phyloP scores from a whole-genome alignment of 805 yeast species.

The Candida xyloterini region DNA sequence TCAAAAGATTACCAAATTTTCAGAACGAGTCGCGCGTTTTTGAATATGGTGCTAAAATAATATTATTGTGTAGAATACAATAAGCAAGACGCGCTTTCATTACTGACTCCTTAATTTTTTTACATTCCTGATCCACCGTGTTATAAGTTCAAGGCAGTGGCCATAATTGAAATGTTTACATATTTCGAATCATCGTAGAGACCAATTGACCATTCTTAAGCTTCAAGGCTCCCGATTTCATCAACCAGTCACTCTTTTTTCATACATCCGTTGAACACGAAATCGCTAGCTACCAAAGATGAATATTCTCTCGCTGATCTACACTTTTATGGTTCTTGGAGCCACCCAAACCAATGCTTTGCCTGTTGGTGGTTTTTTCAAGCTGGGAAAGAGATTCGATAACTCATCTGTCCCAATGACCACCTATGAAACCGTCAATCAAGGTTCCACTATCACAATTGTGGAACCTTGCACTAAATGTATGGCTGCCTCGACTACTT shows the following conservation, averaged over 20 bases:
- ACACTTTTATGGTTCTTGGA: conserved; percentile 12
- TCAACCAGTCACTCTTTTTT: conserved; percentile 29
- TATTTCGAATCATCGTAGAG: not conserved
- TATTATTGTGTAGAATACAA: not conserved
- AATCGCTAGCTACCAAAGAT: conserved; percentile 13
- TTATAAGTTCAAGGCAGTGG: conserved; percentile 6
- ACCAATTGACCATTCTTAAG: not conserved
- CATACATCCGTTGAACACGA: conserved; percentile 21
- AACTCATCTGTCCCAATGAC: conserved; percentile 22
- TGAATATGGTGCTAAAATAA: conserved; percentile 2
- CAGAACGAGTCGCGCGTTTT: conserved; percentile 1
- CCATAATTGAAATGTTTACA: conserved; percentile 2
- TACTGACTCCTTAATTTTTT: conserved; percentile 3
- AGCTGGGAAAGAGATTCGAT: conserved; percentile 26
- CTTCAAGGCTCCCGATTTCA: conserved; percentile 9
- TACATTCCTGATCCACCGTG: conserved; percentile 10
- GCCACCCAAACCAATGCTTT: conserved; percentile 18
- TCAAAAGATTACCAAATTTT: too few species aligned
- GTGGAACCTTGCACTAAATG: conserved; percentile 11
- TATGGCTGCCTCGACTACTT: not conserved
- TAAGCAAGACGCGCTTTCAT: too few species aligned
- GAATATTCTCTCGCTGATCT: conserved; percentile 15
- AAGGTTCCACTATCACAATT: conserved; percentile 21
- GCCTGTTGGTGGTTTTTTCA: conserved; percentile 21
- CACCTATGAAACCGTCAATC: conserved; percentile 20